phyloP scores from a whole-genome alignment of 345 rosid genomes.

The Salix arbutifolia region DNA sequence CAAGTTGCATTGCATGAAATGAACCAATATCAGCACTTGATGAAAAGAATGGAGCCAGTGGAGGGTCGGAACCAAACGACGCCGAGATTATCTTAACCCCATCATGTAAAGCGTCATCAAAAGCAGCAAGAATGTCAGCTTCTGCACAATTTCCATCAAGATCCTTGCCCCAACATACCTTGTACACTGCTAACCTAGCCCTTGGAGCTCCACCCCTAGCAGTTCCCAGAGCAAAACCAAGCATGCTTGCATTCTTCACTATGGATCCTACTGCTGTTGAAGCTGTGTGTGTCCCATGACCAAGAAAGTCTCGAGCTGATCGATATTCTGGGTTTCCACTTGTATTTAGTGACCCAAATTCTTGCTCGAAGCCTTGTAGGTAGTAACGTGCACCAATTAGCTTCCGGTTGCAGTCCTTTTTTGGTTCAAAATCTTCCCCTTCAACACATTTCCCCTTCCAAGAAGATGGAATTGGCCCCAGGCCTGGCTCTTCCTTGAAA shows the following conservation, averaged over 20 bases:
- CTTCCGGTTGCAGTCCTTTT: slow-evolving; percentile 52
- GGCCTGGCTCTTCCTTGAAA: slow-evolving; percentile 39
- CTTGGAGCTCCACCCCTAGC: slow-evolving; percentile 65
- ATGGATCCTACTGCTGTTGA: slow-evolving; percentile 55
- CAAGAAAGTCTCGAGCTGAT: slow-evolving; percentile 52
- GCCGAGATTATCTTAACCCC: slow-evolving; percentile 53
- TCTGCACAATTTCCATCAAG: slow-evolving; percentile 35
- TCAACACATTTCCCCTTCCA: slow-evolving; percentile 61
- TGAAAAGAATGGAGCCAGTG: slow-evolving; percentile 37
- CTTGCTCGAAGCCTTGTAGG: slow-evolving; percentile 43
- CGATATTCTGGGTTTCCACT: slow-evolving; percentile 37
- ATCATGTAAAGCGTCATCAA: slow-evolving; percentile 47
- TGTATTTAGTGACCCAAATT: slow-evolving; percentile 29
- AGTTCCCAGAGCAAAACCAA: slow-evolving; percentile 38
- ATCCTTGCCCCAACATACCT: slow-evolving; percentile 44
- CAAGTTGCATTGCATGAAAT: slow-evolving; percentile 53
- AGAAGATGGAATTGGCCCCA: slow-evolving; percentile 43
- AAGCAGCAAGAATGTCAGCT: slow-evolving; percentile 55
- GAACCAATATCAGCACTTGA: slow-evolving; percentile 39
- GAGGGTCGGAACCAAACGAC: slow-evolving; percentile 49
- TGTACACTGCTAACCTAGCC: slow-evolving; percentile 58
- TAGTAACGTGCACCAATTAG: slow-evolving; percentile 70
- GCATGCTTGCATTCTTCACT: slow-evolving; percentile 32
- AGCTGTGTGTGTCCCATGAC: slow-evolving; percentile 71
- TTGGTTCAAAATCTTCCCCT: slow-evolving; percentile 51